Evolutionary conservation across 805 yeast species (phyloP), one percentile per base, ranked within the genome.

Genomic region (Nakazawaea wyomingensis): DNA sequence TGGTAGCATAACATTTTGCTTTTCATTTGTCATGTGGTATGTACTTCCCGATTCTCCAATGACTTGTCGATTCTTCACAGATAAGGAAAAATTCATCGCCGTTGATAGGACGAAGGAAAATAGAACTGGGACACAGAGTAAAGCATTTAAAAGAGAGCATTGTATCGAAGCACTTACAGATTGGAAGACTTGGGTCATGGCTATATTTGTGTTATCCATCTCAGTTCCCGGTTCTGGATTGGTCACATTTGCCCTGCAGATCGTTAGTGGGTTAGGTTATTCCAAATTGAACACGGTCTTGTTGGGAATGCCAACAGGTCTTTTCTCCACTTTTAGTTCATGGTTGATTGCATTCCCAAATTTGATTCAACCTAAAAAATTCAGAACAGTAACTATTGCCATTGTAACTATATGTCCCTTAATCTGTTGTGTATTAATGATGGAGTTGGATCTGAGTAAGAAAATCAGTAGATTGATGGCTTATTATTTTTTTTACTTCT

Each of bases 21-120:
- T 62, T 7, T 54, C 68, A 3, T 37, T 64, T 3, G 22, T 61
- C 7, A 55, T 69, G n/a, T 50, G 54, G 39, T 59, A 65, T 43
- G 45, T 66, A 18, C 72, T 74, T 49, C 83, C 84, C 22, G 68
- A 72, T 48, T 71, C 74, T 50, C 82, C 83, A 16, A 56, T 74
- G 3, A 64, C 61, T 39, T 74, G 76, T 10, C 60, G 57, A 49
- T 72, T 71, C 48, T 61, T 78, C 44, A 44, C 69, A 2, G 56
- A 53, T 1, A 67, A 71, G 40, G 82, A 77, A 53, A 74, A 67
- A 50, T 69, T 73, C 18, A 67, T 71, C 68, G 60, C 68, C 48
- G 70, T 71, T 46, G 54, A 69, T 56, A 53, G 67, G 55, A 62
- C 55, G 44, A 66, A 59, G 47, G 51, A 50, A 30, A 62, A 55